Conservation (phyloP, 2,329 filamentous ascomycete genomes). For the Truncatella angustata region DNA sequence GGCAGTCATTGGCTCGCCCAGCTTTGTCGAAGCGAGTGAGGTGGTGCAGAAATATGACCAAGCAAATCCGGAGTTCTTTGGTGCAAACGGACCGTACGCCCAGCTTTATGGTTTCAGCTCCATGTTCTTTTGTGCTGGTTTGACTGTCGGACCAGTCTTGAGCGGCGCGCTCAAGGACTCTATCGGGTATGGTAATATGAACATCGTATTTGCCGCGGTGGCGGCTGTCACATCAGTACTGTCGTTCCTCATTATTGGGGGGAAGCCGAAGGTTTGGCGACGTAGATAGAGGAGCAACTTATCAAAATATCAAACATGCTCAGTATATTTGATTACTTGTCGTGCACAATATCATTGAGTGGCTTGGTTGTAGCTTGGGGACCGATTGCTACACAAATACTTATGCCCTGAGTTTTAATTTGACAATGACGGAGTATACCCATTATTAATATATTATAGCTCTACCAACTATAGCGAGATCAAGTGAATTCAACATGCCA, state of each 20-base stretch:
- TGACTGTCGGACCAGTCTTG: slow-evolving; percentile 58
- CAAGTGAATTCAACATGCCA: slow-evolving; percentile 15
- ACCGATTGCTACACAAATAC: too few species aligned
- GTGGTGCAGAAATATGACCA: slow-evolving; percentile 55
- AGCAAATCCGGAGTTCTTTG: slow-evolving; percentile 54
- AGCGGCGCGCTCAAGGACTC: slow-evolving; percentile 49
- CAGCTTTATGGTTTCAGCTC: slow-evolving; percentile 65
- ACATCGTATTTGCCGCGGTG: slow-evolving; percentile 44
- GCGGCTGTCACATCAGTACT: slow-evolving; percentile 41
- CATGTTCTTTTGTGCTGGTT: slow-evolving; percentile 59
- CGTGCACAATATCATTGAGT: neutral
- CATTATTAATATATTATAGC: too few species aligned
- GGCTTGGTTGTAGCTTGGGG: too few species aligned
- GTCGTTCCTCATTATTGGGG: slow-evolving; percentile 44
- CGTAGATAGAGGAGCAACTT: neutral
- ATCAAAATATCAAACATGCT: neutral
- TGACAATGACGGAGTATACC: too few species aligned
- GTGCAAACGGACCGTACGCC: slow-evolving; percentile 56
- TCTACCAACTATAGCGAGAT: too few species aligned
- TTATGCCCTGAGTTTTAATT: too few species aligned
- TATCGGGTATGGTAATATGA: slow-evolving; percentile 60
- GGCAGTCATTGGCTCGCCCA: slow-evolving; percentile 50
- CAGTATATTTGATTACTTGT: neutral
- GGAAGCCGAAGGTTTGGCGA: slow-evolving; percentile 27
- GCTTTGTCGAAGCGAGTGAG: slow-evolving; percentile 55